Evolutionary conservation across 1,284 basidiomycete species (phyloP).

Genomic region (Rhodotorula sp.): DNA sequence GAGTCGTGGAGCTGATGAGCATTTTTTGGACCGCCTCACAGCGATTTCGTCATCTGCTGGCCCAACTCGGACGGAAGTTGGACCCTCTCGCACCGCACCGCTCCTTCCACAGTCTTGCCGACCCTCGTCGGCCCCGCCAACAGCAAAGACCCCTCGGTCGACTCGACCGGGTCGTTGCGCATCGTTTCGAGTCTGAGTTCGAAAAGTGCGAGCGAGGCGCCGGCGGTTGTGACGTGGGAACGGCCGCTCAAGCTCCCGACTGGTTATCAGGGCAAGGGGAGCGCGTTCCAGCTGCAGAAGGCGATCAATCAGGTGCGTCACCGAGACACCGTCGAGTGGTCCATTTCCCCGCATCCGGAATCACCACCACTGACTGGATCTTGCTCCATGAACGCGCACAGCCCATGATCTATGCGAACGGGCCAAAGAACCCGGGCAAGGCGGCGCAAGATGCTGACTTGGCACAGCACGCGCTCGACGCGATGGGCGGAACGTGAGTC

Average conservation of each 20-base stretch:
- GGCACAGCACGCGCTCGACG: slow-evolving; percentile 18
- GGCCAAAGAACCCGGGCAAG: slow-evolving; percentile 19
- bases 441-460: slow-evolving; percentile 13
- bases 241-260: slow-evolving; percentile 6
- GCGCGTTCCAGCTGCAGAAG: slow-evolving; percentile 1
- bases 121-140: slow-evolving; percentile 2
- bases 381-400: neutral
- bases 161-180: slow-evolving; percentile 8
- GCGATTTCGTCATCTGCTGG: slow-evolving; percentile 28
- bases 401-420: slow-evolving; percentile 22
- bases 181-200: slow-evolving; percentile 11
- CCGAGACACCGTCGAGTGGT: neutral
- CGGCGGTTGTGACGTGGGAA: slow-evolving; percentile 18
- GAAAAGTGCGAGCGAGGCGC: slow-evolving; percentile 2
- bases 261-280: slow-evolving; percentile 10
- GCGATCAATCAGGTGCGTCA: slow-evolving; percentile 19
- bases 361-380: too few species aligned
- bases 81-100: slow-evolving; percentile 33
- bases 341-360: accelerated
- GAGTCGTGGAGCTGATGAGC: neutral
- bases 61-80: slow-evolving; percentile 14
- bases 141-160: neutral
- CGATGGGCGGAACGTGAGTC: slow-evolving; percentile 16
- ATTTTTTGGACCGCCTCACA: neutral
- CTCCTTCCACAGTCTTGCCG: slow-evolving; percentile 15